Evolutionary conservation across 768 basidiomycete genomes (phyloP), one percentile per base, ranked within the genome.

Genomic region (Pleurotus sapidus): DNA sequence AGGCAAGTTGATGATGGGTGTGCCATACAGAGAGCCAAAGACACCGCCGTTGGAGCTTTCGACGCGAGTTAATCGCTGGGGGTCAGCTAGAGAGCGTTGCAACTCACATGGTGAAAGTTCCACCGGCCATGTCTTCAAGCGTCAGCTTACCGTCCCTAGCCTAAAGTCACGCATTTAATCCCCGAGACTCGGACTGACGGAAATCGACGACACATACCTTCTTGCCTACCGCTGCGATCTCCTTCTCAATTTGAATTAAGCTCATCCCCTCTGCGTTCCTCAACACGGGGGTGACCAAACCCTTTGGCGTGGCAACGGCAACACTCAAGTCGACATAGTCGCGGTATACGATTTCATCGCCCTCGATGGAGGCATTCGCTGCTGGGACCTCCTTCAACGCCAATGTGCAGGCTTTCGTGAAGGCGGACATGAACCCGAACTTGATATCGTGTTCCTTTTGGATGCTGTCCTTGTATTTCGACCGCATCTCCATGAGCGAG

Each of bases 101-200:
- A 50, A 76, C 89, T 61, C 63, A 94, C 93, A 98, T 98, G 62
- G 96, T 98, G 82, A 99, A 98, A n/a, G 93, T 88, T 49, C 96
- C 96, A 49, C 96, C 96, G 34, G 94, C 82, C 96, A 98, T 98
- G 72, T 99, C 96, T 71, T 98, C 97, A 54, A 98, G 81, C n/a
- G 89, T 88, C 53, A 98, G 82, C 73, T 97, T 97, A 64, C 91
- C 84, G 70, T 97, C 95, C 57, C 88, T 81, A 20, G 95, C 96
- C 86, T 87, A 62, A 34, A 34, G 30, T 34, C 30, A 34, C 30
- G 11, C 30, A 34, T 34, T 34, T 11, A 34, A 11, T 34, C 30
- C 30, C 30, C 9, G 30, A 34, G 8, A 20, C 8, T 9, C 30
- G 30, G 30, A 34, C 30, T 34, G 0, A 11, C 30, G 30, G 11